Conservation (phyloP, 2,329 filamentous ascomycete genomes). For the Camillea tinctor region DNA sequence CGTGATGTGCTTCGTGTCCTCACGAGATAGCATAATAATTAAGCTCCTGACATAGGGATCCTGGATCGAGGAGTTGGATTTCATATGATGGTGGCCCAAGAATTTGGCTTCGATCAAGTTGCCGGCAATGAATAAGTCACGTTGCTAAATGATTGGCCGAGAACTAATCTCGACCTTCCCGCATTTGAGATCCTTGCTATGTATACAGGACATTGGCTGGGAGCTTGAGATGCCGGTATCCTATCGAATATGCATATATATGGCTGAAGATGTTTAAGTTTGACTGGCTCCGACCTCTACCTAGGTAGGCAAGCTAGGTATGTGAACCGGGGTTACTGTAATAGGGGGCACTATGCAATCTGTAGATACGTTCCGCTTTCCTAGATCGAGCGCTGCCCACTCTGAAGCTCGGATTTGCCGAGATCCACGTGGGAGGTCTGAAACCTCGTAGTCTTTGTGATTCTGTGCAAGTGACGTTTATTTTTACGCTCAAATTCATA, state of each 20-base stretch:
- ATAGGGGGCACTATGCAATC: neutral
- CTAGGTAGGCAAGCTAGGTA: too few relatives aligned
- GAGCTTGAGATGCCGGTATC: neutral
- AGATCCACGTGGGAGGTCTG: neutral
- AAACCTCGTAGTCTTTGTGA: neutral
- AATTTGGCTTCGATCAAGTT: slow-evolving; percentile 9
- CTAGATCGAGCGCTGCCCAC: neutral
- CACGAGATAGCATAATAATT: neutral
- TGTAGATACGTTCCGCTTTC: neutral
- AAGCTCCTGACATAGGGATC: neutral
- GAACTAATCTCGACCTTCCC: slow-evolving; percentile 17
- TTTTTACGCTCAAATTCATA: neutral
- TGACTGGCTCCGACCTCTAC: neutral
- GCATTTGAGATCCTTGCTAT: slow-evolving; percentile 15
- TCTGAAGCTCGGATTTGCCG: neutral
- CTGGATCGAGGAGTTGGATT: neutral
- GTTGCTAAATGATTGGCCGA: slow-evolving; percentile 31
- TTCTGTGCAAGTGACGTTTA: neutral
- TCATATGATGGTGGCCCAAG: neutral
- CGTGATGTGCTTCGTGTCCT: neutral
- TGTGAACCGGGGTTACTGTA: neutral
- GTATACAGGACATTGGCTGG: neutral
- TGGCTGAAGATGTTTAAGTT: neutral
- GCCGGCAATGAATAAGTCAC: slow-evolving; percentile 17
- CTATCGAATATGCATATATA: neutral